Base-by-base conservation (phyloP, 768 basidiomycete genomes). In the Tricholomella constricta region DNA sequence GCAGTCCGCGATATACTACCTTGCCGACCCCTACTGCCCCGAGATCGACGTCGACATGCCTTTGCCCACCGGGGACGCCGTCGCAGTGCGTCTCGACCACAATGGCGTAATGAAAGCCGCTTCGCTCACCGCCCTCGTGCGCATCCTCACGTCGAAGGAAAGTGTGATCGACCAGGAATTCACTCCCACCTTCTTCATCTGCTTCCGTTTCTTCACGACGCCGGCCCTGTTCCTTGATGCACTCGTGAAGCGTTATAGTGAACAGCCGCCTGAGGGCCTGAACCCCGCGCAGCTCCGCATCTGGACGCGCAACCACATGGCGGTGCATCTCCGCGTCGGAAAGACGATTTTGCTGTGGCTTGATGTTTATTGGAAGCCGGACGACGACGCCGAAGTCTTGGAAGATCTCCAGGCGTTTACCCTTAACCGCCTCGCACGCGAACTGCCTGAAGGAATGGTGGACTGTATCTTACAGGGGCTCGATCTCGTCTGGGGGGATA, bases 271-370 rank as follows among this genome's bases (percentile, higher is more conserved):
- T 0, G 27, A 42, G 44, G 71, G 32, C 59, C 70, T 58, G 43
- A 66, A 48, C 14, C 62, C 57, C 50, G 47, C 63, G 65, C 49
- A 80, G 66, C 72, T 62, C 53, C 61, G 70, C 57, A 61, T 71
- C 22, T 72, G 70, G 68, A 45, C 75, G 40, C 59, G 66, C 11
- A 77, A 82, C 52, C 72, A 77, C 6, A 68, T 74, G 25, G 77
- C 78, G 12, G 72, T 84, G 31, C 83, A 82, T 46, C 68, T 83
- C 47, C 75, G 83, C n/a, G 75, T 89, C 15, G 80, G 78, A 41
- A 82, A 82, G 61, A 60, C 85, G 20, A 60, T 91, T 51, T 77
- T 82, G 58, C 71, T 77, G n/a, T 92, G 89, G 89, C 73, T 89
- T n/a, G 79, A 85, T 52, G 68, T 74, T 32, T 79, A 88, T 62